Evolutionary conservation across 164 flowering plant genomes (phyloP).

Genomic region (Euptelea pleiosperma): DNA sequence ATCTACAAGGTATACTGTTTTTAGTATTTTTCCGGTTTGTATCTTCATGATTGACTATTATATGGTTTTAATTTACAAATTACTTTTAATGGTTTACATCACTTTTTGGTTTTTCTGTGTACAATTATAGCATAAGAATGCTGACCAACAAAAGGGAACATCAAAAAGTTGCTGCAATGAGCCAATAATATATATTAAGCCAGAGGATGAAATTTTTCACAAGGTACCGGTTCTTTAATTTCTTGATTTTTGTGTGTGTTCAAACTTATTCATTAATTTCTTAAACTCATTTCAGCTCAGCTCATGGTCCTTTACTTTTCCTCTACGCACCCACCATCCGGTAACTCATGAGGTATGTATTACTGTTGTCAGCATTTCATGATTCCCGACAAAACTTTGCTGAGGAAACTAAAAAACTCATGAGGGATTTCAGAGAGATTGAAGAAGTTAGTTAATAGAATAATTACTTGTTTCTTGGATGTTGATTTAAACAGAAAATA

Average conservation of each 20-base stretch:
- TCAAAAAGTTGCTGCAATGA: constrained; percentile 31
- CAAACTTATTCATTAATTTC: background rate
- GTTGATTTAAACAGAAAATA: too few relatives aligned
- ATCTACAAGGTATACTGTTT: constrained; percentile 56
- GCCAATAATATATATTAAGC: constrained; percentile 50
- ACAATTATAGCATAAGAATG: constrained; percentile 41
- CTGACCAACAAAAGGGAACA: constrained; percentile 25
- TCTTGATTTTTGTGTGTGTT: background rate
- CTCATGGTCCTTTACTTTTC: constrained; percentile 71
- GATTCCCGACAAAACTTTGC: too few relatives aligned
- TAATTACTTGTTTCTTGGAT: too few relatives aligned
- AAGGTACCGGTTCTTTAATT: constrained; percentile 41
- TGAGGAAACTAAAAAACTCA: too few relatives aligned
- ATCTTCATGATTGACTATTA: background rate
- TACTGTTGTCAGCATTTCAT: background rate
- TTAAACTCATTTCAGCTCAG: constrained; percentile 54
- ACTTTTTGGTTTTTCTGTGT: constrained; percentile 5
- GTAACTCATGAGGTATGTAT: constrained; percentile 54
- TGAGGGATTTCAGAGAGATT: too few relatives aligned
- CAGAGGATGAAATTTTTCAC: constrained; percentile 90
- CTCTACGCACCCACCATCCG: constrained; percentile 40
- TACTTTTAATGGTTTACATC: background rate
- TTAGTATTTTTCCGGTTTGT: background rate
- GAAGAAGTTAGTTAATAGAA: too few relatives aligned
- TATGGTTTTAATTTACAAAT: background rate